Evolutionary conservation across 1,284 basidiomycete species (phyloP), one percentile per base, ranked within the genome.

Genomic region (Trichosporon faecale): DNA sequence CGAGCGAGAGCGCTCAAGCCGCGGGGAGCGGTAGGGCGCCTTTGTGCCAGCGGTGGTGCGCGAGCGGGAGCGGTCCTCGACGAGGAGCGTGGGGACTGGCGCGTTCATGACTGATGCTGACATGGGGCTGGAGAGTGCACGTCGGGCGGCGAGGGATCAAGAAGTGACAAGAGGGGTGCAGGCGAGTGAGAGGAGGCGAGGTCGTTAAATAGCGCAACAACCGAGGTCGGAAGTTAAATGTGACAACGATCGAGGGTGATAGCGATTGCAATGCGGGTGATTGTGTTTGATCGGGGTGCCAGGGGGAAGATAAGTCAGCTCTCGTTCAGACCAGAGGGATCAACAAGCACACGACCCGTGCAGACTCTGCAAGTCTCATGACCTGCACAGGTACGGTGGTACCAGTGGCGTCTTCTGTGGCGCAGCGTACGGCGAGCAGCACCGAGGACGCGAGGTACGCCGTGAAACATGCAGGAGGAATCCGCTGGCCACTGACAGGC

Each of bases 1-100:
- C 21, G 70, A 71, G 60, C 66, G 60, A 16, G 66, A 68, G 37
- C 72, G 72, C 29, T 65, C 68, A 8, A 73, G 67, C 31, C 72
- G 72, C 21, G 72, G 70, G 1, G 70, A 69, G 46, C 31, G 49
- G 63, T 71, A 73, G 2, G 70, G 68, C 11, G 68, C 44, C 40
- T 65, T 46, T 16, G 64, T 52, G 23, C 37, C 49, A 21, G n/a
- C 23, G 11, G 49, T 25, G 27, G 49, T 27, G 52, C 60, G 66
- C 5, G 29, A 37, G 16, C 25, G 44, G 25, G 60, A 25, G 31
- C 40, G 49, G 52, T 61, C 69, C 14, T 52, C 44, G 12, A 37
- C 64, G 31, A 63, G 64, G 60, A 64, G 64, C 25, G 49, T 23
- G 21, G 55, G 55, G 25, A 23, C 27, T 3, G 57, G 57, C 9